These are phyloP conservation scores for Dipteronia sinensis DNA, from an alignment of 345 rosid species.

Conservation along the genomic window DNA sequence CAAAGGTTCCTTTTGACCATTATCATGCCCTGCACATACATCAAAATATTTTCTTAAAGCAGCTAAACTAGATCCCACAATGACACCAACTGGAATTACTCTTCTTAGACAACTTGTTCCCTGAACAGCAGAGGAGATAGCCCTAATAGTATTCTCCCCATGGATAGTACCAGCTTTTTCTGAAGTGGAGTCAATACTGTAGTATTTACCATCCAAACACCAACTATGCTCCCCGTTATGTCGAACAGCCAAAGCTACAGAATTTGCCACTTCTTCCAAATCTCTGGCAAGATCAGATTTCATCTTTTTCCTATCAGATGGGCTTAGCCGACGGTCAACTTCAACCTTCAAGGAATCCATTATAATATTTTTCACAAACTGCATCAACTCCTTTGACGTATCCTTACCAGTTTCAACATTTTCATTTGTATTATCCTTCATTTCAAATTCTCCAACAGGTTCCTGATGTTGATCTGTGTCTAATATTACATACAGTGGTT, in stretches of 20 bases:
- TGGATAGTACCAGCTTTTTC: conserved; percentile 57
- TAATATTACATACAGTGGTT: conserved; percentile 65
- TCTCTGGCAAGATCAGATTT: conserved; percentile 59
- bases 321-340: conserved; percentile 65
- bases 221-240: conserved; percentile 34
- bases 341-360: conserved; percentile 70
- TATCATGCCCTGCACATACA: conserved; percentile 46
- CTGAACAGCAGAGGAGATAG: conserved; percentile 72
- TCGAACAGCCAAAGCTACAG: conserved; percentile 59
- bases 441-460: conserved; percentile 38
- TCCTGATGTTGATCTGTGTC: conserved; percentile 54
- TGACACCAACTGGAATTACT: conserved; percentile 80
- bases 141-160: conserved; percentile 59
- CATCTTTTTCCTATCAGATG: conserved; percentile 58
- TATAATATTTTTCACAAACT: conserved; percentile 59
- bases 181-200: conserved; percentile 26
- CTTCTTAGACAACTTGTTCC: conserved; percentile 63
- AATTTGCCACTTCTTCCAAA: conserved; percentile 66
- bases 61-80: conserved; percentile 89
- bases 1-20: conserved; percentile 31
- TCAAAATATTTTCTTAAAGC: conserved; percentile 71
- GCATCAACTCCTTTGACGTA: conserved; percentile 49
- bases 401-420: conserved; percentile 27
- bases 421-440: conserved; percentile 28
- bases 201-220: conserved; percentile 41